Base-by-base conservation (phyloP, 257 asterid species). In the Fraxinus quadrangulata region DNA sequence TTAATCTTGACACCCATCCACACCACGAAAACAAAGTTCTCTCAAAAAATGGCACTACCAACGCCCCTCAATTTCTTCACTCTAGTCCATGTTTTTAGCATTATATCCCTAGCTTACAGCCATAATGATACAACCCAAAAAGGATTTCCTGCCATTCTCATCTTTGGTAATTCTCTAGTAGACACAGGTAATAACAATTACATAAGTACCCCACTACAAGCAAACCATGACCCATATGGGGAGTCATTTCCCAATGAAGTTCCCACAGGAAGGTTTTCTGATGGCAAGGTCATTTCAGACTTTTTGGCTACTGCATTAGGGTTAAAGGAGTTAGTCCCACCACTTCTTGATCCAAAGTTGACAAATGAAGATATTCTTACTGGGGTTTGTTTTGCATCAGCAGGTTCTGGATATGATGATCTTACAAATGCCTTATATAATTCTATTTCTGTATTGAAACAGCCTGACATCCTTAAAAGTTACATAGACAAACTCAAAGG, bases 331-430 rank as follows among this genome's bases (percentile, higher is more conserved):
- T 3, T 17, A 5, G 65, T 54, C 6, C 65, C 65, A 4, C 65
- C 65, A 54, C 5, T 54, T 54, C 65, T 54, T 54, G 65, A 54
- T 54, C 65, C 65, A 54, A 19, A 5, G 23, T 54, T 54, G 65
- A 54, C 65, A 6, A 54, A 54, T 16, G 23, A 54, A 17, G 65
- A 54, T 54, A 19, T 54, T 54, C 23, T 37, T 37, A 73, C 85
- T 0, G 87, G 87, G 4, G 81, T 77, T 2, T 77, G 80, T 1
- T 83, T 83, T 6, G 87, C 84, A 51, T 84, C 87, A 0, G 82
- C 84, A 1, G 87, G 87, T 13, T 66, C 87, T 7, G 81, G 87
- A 0, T 81, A 76, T 30, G 85, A 84, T 71, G 83, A 81, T 9
- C 37, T 78, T 26, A 81, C 87, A 0, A 74, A 67, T 19, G 47